Base-by-base conservation (phyloP, 2,329 filamentous ascomycete genomes). In the Ophiobolus disseminans region DNA sequence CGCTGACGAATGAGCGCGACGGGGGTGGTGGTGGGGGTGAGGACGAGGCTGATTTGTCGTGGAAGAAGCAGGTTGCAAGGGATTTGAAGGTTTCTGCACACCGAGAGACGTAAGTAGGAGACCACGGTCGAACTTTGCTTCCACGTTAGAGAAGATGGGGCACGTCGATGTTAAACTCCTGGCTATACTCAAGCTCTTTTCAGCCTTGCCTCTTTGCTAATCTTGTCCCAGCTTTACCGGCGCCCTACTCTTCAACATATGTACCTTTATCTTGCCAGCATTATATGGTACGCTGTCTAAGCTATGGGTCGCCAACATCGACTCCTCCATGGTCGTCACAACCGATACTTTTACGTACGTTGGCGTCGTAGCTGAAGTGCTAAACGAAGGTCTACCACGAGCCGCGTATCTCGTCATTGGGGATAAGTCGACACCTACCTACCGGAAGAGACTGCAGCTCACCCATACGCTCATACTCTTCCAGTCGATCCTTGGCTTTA, bases 331-430 rank as follows among this genome's bases (percentile, higher is more conserved):
- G 53, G 83, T 88, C 1, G 84, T 81, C 14, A 87, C 83, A 0
- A 87, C 84, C 0, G 85, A 88, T 48, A 75, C 80, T 0, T 89
- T 87, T 68, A 89, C 85, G 0, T 90, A 90, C 66, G 88, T 90
- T 50, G 79, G 81, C 16, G 80, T 85, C 0, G 77, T 89, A 0
- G 82, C 81, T 1, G 85, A 90, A 63, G 86, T 89, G 0, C 69
- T 91, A 13, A 90, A 90, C 55, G 87, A 91, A 65, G 87, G 87
- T 0, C 80, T 91, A 0, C 87, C 87, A 0, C 79, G 86, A 17
- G 84, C 86, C 0, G 79, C 86, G 0, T 91, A 85, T 82, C 76
- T 86, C 5, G 80, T 88, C 47, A 89, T 90, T 47, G 86, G 85
- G 6, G 85, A 90, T 68, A 80, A 79, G 21, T 71, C 81, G 0